Conservation (phyloP, 257 asterid genomes). For the Solanum appendiculatum region DNA sequence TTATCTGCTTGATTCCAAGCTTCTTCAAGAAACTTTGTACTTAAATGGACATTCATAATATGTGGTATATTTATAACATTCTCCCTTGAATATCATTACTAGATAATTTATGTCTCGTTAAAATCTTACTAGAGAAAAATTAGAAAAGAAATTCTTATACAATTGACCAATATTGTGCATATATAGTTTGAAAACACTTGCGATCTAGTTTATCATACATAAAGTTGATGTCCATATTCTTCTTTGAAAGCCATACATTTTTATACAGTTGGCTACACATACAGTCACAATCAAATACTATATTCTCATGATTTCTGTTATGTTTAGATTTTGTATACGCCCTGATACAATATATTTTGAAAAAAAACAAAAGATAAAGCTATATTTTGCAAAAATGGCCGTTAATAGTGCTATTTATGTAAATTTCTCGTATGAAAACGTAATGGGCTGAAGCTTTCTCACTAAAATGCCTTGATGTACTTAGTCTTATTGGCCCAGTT, state of each 20-base stretch:
- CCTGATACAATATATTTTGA: neutral
- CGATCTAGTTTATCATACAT: neutral
- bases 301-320: neutral
- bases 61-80: neutral
- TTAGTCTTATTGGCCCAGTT: neutral
- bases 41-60: neutral
- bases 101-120: neutral
- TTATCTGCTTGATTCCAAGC: neutral
- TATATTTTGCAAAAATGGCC: neutral
- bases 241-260: neutral
- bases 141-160: neutral
- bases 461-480: too few relatives aligned
- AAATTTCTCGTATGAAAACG: neutral
- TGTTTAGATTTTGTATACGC: too few relatives aligned
- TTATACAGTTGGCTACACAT: neutral
- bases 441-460: neutral
- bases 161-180: neutral
- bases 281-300: neutral
- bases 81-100: accelerated
- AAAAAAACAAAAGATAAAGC: too few relatives aligned
- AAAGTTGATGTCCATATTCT: neutral
- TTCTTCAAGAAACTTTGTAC: neutral
- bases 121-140: neutral
- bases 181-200: neutral
- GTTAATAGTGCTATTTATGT: neutral